A percentile compares a stretch with the other conserved stretches of the same genome.
Conservation (phyloP, 805 yeast genomes). For the Cyberlindnera saturnus region DNA sequence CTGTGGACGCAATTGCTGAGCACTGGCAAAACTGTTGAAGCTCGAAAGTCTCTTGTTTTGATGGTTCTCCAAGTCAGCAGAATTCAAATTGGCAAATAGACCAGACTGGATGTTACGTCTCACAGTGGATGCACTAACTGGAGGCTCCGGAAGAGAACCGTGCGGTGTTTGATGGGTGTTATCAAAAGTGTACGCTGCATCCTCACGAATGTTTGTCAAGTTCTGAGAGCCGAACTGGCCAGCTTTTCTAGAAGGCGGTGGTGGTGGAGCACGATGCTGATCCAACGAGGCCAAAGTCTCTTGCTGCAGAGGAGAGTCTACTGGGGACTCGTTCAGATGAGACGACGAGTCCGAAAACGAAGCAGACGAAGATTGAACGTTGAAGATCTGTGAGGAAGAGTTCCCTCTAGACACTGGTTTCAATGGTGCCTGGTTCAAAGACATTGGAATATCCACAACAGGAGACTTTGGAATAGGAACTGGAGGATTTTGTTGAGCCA, state of each 20-base stretch:
- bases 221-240: constrained; percentile 18
- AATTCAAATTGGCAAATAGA: constrained; percentile 39
- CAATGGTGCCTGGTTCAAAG: constrained; percentile 30
- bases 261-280: constrained; percentile 43
- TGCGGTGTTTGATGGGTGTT: constrained; percentile 8
- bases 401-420: constrained; percentile 27
- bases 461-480: not conserved
- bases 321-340: constrained; percentile 11
- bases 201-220: constrained; percentile 27
- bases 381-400: constrained; percentile 9
- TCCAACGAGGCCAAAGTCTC: constrained; percentile 17
- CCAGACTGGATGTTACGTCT: constrained; percentile 41
- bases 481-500: not conserved
- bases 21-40: constrained; percentile 23
- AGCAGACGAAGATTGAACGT: constrained; percentile 5
- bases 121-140: constrained; percentile 1
- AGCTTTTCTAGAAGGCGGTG: constrained; percentile 51
- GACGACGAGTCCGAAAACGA: constrained; percentile 13
- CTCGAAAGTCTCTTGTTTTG: constrained; percentile 22
- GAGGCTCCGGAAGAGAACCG: constrained; percentile 13
- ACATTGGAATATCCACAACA: constrained; percentile 13
- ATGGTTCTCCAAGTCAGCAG: constrained; percentile 26
- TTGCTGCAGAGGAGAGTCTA: constrained; percentile 31
- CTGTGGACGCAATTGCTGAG: constrained; percentile 34
- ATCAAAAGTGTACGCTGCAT: constrained; percentile 19